phyloP scores from a whole-genome alignment of 257 asterid species.

The Lithospermum erythrorhizon region DNA sequence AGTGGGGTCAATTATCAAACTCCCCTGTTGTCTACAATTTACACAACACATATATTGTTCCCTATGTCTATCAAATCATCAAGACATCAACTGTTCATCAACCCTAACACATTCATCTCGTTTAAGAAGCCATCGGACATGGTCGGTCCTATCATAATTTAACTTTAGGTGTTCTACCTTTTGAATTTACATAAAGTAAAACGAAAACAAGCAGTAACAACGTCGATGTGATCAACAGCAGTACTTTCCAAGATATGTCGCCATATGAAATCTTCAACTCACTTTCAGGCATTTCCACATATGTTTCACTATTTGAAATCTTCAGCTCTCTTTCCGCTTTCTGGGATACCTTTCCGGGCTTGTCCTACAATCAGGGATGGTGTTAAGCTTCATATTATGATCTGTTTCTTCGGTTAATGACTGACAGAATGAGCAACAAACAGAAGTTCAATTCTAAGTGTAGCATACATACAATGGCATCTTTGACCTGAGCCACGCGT shows the following conservation, averaged over 20 bases:
- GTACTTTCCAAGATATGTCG: slow-evolving; percentile 30
- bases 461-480: slow-evolving; percentile 40
- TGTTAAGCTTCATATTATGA: not conserved
- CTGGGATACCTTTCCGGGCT: not conserved
- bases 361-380: slow-evolving; percentile 36
- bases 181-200: slow-evolving; percentile 44
- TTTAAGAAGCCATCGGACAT: slow-evolving; percentile 1
- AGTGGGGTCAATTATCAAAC: slow-evolving; percentile 3
- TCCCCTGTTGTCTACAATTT: not conserved
- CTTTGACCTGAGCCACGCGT: slow-evolving; percentile 23
- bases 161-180: slow-evolving; percentile 51
- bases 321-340: slow-evolving; percentile 11
- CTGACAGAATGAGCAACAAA: not conserved
- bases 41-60: not conserved
- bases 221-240: slow-evolving; percentile 23
- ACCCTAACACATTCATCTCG: not conserved
- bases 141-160: slow-evolving; percentile 33
- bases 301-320: slow-evolving; percentile 18
- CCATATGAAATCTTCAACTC: slow-evolving; percentile 17
- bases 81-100: not conserved
- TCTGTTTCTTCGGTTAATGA: not conserved
- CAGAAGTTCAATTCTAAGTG: not conserved
- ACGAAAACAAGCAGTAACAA: slow-evolving; percentile 32
- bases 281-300: slow-evolving; percentile 23
- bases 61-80: not conserved